Base-by-base conservation (phyloP, 176 grass and related monocot species). In the Aegilops umbellulata region DNA sequence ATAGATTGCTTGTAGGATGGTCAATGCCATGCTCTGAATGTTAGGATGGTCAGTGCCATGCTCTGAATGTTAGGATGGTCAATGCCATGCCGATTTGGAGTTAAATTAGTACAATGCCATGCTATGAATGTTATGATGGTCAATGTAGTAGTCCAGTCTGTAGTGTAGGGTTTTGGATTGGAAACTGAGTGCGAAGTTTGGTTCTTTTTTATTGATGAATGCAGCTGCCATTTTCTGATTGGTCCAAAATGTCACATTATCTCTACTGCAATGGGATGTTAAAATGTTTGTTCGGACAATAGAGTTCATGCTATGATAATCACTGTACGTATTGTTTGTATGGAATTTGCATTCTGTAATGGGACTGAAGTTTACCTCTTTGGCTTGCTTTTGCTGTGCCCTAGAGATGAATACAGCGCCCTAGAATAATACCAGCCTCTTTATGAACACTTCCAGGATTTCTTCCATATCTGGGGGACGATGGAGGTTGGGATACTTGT, bases 331-430 rank as follows among this genome's bases (percentile, higher is more conserved):
- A 35, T 35, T 69, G 19, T 4, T 69, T 75, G 23, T 27, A 16
- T 49, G 29, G 1, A 76, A 11, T 76, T 51, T 30, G 44, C 16
- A 53, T 19, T 53, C 1, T 76, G 4, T 8, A 53, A 53, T 31
- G 87, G 94, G 92, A 80, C 94, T 94, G 87, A 36, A 92, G 92
- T 94, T 97, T 94, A 88, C 29, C 94, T 97, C 90, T 85, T 84
- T 82, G 88, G 94, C 90, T 92, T 77, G 23, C 32, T 6, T 73
- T 68, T 85, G 47, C 60, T 4, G 70, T 97, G 92, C 92, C 81
- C 88, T 31, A 75, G 94, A 88, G 89, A 93, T 97, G 94, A 94
- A 94, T 97, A 49, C 82, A 92, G 92, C n/a, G 3, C 92, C 91
- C 88, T 11, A 92, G 17, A 92, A 68, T 5, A 80, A 84, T 57